Evolutionary conservation across 192 early-diverging fungal species (phyloP), one percentile per base, ranked within the genome.

Genomic region (Backusella mclennaniae): DNA sequence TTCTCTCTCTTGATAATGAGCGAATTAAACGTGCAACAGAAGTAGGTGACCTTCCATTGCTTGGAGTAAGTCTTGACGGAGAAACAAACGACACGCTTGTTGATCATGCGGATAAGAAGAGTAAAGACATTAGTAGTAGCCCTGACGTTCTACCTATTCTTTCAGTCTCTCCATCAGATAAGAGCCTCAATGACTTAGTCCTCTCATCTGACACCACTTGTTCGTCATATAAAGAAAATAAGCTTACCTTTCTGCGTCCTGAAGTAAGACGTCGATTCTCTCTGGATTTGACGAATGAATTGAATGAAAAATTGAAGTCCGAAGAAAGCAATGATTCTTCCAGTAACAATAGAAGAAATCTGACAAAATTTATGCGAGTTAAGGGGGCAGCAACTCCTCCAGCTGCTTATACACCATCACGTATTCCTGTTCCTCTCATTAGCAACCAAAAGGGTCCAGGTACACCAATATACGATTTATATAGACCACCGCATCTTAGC

Each of bases 1-100:
- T 76, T 9, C 31, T 49, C 14, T 39, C 44, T 31, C 69, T 76
- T 68, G 67, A 76, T 7, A 74, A 84, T 14, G 81, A 84, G 73
- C 79, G 85, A 6, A 79, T 80, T 12, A 77, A 85, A 33, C 71
- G 82, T 59, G 85, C 85, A 1, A 79, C 81, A 19, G 73, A 81
- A 41, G 76, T 84, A 26, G 80, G 84, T 17, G 88, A 89, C 53
- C 69, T 89, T 11, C 87, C 88, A 31, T 23, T 84, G 2, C 68
- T 88, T 67, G 85, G 72, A n/a, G 73, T 79, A 19, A 67, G 66
- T 36, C 70, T 87, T 41, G 86, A 87, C 26, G 35, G 63, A 12
- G 74, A 75, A 4, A 31, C 49, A 23, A 70, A 77, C 12, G 67
- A 68, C 38, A 56, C 46, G 29, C 14, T 35, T 19, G 35, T 52